A percentile compares a stretch with the other conserved stretches of the same genome.
Conservation (phyloP, 2,329 filamentous ascomycete species). For the Hawksworthiomyces lignivorus region DNA sequence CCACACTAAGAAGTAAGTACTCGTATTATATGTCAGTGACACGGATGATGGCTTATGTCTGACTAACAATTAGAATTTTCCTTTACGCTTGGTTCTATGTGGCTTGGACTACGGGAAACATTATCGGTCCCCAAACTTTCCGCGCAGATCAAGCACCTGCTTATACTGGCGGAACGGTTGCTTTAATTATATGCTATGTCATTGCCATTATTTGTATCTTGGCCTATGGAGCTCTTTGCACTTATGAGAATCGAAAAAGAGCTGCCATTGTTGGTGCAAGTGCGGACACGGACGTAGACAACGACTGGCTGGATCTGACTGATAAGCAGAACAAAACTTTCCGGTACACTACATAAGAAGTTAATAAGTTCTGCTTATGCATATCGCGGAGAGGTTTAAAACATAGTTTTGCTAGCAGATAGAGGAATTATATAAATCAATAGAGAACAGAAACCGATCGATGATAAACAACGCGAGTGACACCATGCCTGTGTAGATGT, state of each 20-base stretch:
- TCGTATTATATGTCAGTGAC: no score
- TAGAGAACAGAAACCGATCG: no score
- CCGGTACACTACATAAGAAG: conserved; percentile 25
- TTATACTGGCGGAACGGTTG: conserved; percentile 44
- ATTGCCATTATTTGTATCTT: conserved; percentile 11
- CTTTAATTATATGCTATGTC: conserved; percentile 13
- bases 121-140: conserved; percentile 43
- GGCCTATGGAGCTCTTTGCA: conserved; percentile 8
- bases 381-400: no score
- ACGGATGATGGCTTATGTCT: no score
- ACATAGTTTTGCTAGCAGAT: no score
- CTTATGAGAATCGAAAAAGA: not conserved
- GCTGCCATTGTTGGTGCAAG: not conserved
- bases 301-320: conserved; percentile 43
- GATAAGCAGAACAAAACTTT: conserved; percentile 52
- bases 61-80: no score
- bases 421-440: no score
- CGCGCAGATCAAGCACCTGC: conserved; percentile 43
- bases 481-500: no score
- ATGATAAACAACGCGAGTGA: no score
- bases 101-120: conserved; percentile 24
- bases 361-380: no score
- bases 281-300: conserved; percentile 18
- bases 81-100: conserved; percentile 20
- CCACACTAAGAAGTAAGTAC: conserved; percentile 15